Conservation (phyloP, 2,329 filamentous ascomycete genomes). For the Rutstroemia sp. region DNA sequence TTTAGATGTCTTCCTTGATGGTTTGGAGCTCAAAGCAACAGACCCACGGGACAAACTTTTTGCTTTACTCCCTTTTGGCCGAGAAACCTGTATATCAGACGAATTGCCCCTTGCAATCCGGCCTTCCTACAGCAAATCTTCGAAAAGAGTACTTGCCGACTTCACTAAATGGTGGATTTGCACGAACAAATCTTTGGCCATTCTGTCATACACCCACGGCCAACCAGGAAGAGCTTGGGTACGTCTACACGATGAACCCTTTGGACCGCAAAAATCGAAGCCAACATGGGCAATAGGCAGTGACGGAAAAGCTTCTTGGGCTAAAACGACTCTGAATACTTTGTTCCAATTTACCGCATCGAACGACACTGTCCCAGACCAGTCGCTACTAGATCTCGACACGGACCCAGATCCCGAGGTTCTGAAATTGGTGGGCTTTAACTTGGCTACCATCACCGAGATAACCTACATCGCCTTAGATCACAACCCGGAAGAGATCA, state of each 20-base stretch:
- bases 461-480: too few relatives aligned
- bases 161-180: slow-evolving; percentile 11
- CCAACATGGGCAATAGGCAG: background rate
- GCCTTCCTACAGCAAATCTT: slow-evolving; percentile 4
- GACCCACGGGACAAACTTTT: slow-evolving; percentile 11
- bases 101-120: background rate
- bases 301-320: background rate
- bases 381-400: too few relatives aligned
- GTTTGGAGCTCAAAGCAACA: slow-evolving; percentile 5
- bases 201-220: slow-evolving; percentile 6
- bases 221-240: background rate
- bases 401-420: too few relatives aligned
- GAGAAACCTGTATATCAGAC: background rate
- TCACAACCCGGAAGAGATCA: too few relatives aligned
- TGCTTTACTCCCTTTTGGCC: slow-evolving; percentile 5
- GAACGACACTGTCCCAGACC: too few relatives aligned
- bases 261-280: background rate
- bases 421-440: too few relatives aligned
- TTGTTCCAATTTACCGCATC: too few relatives aligned
- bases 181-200: slow-evolving; percentile 1
- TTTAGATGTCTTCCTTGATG: background rate
- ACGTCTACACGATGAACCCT: background rate
- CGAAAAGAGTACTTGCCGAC: slow-evolving; percentile 1
- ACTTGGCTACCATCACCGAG: too few relatives aligned
- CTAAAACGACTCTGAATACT: too few relatives aligned